Base-by-base conservation (phyloP, 805 yeast genomes). In the Cyberlindnera americana region DNA sequence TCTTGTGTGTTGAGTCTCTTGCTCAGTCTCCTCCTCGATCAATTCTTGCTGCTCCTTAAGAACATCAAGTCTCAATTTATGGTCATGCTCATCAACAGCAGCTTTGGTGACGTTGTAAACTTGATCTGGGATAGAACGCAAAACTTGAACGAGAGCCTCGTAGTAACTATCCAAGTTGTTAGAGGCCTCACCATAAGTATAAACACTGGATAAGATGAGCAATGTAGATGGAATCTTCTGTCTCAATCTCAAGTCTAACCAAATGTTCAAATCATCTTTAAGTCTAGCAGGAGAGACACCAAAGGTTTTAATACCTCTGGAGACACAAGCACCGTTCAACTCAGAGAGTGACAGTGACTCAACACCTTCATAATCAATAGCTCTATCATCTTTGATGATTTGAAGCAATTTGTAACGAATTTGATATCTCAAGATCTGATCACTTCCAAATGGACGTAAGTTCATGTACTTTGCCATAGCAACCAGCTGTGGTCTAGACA, bases 391-490 rank as follows among this genome's bases (percentile, higher is more conserved):
- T 56, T 83, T 83, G 61, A 89, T 91, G 67, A 90, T 85, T 56
- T 85, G 89, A 51, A 91, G 73, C 78, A 93, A 75, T 59, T 84
- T 81, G 67, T 89, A 90, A 65, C 99, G 82, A 55, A 91, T 89
- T 62, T 90, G 83, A 67, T 93, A 93, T 57, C 99, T 83, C 56
- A 93, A 69, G 61, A 93, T 85, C 53, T 78, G 79, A 61, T 91
- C 96, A 5, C 96, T 84, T 24, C 99, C 99, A 60, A 84, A 91
- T 1, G 97, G 95, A 58, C 86, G 83, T 50, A 91, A 66, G 53
- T 87, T 84, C 78, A 91, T 85, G 65, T 91, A 93, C 62, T 81
- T 83, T 33, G 96, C 86, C 81, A 93, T 77, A 11, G 97, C 98
- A 38, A 86, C 83, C 51, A 91, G 74, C 61, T 89, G 95, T 27